A percentile compares a stretch with the other conserved stretches of the same genome.
phyloP scores from a whole-genome alignment of 2,329 filamentous ascomycete species.

The Coniochaeta pulveracea region DNA sequence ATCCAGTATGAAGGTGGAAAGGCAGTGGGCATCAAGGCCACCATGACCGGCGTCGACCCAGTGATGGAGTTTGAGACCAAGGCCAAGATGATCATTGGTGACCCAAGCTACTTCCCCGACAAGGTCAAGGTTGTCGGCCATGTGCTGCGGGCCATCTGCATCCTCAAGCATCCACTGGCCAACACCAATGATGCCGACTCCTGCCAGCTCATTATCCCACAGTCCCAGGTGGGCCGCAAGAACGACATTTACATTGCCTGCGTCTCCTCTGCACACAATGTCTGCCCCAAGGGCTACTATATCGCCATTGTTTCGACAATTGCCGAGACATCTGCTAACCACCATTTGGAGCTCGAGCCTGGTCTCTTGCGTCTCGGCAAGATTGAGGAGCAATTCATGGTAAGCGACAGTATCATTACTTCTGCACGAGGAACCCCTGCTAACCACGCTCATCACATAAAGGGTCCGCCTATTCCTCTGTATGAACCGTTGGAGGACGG shows the following conservation, averaged over 20 bases:
- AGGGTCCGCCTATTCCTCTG: conserved; percentile 77
- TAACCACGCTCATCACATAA: not conserved
- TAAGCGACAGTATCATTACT: conserved; percentile 19
- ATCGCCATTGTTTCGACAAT: conserved; percentile 98
- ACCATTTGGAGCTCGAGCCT: conserved; percentile 87
- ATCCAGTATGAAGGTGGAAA: conserved; percentile 74
- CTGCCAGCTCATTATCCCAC: conserved; percentile 90
- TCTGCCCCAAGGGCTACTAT: conserved; percentile 98
- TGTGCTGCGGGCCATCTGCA: conserved; percentile 92
- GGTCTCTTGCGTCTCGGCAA: conserved; percentile 85
- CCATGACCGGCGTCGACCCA: conserved; percentile 74
- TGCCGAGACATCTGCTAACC: conserved; percentile 81
- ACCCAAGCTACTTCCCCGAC: conserved; percentile 90
- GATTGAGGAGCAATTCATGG: conserved; percentile 97
- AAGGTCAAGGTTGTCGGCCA: conserved; percentile 85
- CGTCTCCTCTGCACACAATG: conserved; percentile 91
- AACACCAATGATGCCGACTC: conserved; percentile 86
- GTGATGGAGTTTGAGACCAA: conserved; percentile 96
- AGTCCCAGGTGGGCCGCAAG: conserved; percentile 93
- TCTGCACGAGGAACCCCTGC: not conserved
- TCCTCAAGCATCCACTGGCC: conserved; percentile 87
- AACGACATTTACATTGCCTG: conserved; percentile 97
- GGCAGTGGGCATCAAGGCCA: conserved; percentile 92
- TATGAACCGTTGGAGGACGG: conserved; percentile 85
- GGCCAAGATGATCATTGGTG: conserved; percentile 89